These are phyloP conservation scores for Aegilops longissima DNA, from an alignment of 176 grass and related monocot genomes.

Conservation along the genomic window DNA sequence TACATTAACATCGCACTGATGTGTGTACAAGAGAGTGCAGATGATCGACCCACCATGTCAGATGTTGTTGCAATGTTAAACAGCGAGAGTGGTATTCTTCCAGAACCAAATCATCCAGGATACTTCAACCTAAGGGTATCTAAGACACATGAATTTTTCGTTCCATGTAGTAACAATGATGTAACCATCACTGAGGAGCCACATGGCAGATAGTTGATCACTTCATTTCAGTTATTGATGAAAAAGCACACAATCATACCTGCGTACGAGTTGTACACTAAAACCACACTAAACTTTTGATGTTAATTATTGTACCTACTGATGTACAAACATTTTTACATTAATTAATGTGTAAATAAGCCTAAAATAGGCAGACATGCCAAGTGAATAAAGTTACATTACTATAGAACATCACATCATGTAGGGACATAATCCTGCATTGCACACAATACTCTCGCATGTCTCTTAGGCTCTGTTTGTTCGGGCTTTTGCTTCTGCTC, in stretches of 20 bases:
- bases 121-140: conserved; percentile 25
- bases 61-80: conserved; percentile 17
- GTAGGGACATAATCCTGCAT: no score
- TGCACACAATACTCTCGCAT: no score
- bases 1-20: conserved; percentile 32
- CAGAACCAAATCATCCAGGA: conserved; percentile 29
- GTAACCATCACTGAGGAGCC: conserved; percentile 18
- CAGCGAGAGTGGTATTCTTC: background rate
- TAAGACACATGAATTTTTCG: background rate
- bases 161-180: background rate
- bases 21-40: conserved; percentile 29
- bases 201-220: background rate
- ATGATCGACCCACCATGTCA: conserved; percentile 38
- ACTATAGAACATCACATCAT: no score
- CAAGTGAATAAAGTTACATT: no score
- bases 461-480: no score
- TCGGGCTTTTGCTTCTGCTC: no score
- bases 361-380: no score
- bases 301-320: no score
- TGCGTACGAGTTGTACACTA: background rate
- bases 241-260: background rate
- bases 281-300: no score
- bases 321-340: no score
- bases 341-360: no score
- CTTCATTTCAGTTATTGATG: background rate